Evolutionary conservation across 306 rosid species (phyloP).

Genomic region (Dalbergia cultrata): DNA sequence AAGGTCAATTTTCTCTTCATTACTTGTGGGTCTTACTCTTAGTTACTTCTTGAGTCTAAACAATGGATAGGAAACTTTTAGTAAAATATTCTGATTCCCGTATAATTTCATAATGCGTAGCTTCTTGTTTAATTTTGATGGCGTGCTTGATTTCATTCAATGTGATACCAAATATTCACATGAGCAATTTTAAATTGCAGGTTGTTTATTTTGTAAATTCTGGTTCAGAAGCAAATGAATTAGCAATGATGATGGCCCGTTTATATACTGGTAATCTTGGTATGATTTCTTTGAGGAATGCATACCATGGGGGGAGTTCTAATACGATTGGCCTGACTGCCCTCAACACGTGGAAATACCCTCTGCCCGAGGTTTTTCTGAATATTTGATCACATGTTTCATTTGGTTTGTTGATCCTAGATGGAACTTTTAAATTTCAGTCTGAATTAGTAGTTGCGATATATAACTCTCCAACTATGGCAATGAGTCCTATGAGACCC

Average conservation of each 20-base stretch:
- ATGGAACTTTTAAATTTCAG: constrained; percentile 19
- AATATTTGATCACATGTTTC: constrained; percentile 22
- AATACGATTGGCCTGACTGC: constrained; percentile 82
- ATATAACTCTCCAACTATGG: background rate
- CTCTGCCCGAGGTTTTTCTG: constrained; percentile 84
- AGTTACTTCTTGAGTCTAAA: too few species aligned
- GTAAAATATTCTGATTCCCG: background rate
- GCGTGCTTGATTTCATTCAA: constrained; percentile 30
- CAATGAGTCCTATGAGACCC: background rate
- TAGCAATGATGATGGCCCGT: constrained; percentile 95
- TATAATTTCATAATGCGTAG: background rate
- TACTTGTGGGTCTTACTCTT: background rate
- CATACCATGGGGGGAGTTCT: constrained; percentile 94
- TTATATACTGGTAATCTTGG: constrained; percentile 82
- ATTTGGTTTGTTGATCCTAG: constrained; percentile 10
- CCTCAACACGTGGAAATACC: constrained; percentile 88
- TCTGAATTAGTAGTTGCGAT: constrained; percentile 5
- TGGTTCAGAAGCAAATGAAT: constrained; percentile 92
- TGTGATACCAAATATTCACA: constrained; percentile 27
- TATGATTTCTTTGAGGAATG: constrained; percentile 92
- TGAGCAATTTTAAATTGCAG: constrained; percentile 54
- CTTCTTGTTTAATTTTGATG: background rate
- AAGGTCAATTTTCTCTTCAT: constrained; percentile 55
- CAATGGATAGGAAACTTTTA: background rate
- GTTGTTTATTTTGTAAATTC: constrained; percentile 95